Evolutionary conservation across 805 yeast species (phyloP).

Genomic region (Saccharomycopsis sp.): DNA sequence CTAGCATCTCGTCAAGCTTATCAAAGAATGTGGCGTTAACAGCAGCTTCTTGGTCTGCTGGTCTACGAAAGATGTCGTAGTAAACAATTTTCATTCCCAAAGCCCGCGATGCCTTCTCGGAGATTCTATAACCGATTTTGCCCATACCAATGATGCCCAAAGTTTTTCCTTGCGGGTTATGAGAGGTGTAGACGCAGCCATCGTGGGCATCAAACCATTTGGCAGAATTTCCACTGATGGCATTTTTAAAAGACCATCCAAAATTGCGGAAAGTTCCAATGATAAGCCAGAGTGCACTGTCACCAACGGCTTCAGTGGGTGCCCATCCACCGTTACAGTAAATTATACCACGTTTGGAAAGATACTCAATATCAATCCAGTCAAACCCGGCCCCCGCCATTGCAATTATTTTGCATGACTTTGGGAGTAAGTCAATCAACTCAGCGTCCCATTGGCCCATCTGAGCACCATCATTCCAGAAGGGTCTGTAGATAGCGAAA

Average conservation of each 20-base stretch:
- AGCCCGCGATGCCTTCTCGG: constrained; percentile 27
- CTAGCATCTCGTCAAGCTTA: constrained; percentile 27
- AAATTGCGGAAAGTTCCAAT: constrained; percentile 16
- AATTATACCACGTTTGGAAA: constrained; percentile 33
- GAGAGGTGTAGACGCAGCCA: constrained; percentile 11
- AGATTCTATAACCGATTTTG: constrained; percentile 29
- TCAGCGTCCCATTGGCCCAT: constrained; percentile 20
- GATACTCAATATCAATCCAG: constrained; percentile 37
- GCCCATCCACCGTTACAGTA: constrained; percentile 20
- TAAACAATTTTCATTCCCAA: constrained; percentile 20
- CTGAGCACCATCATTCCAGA: constrained; percentile 20
- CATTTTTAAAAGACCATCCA: constrained; percentile 14
- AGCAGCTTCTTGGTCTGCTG: constrained; percentile 11
- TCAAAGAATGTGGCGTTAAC: constrained; percentile 22
- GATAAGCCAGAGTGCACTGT: constrained; percentile 19
- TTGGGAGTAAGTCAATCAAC: constrained; percentile 14
- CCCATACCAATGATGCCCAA: constrained; percentile 33
- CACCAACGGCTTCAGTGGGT: constrained; percentile 19
- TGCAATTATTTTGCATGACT: constrained; percentile 14
- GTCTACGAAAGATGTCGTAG: constrained; percentile 14
- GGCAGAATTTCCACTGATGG: constrained; percentile 5
- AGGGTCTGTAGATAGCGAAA: constrained; percentile 18
- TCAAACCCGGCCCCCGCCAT: constrained; percentile 51
- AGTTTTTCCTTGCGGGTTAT: constrained; percentile 28
- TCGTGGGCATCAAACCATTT: constrained; percentile 10